Base-by-base conservation (phyloP, 495 filamentous ascomycete species). In the Mycothermus thermophilus region DNA sequence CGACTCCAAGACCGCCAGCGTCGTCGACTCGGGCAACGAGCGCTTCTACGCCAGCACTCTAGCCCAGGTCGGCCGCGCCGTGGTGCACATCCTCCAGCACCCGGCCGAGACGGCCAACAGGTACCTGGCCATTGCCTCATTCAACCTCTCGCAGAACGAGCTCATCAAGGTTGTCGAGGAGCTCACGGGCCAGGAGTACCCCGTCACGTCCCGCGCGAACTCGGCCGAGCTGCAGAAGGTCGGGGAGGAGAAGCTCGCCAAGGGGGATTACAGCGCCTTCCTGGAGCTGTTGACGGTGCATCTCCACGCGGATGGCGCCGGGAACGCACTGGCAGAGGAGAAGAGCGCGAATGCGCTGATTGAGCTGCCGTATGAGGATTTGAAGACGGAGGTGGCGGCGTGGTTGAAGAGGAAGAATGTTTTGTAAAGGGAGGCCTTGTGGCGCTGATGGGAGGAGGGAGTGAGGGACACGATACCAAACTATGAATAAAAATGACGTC, bases 21-120 rank as follows among this genome's bases (percentile, higher is more conserved):
- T 78, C 10, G 62, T 62, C 35, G 72, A 79, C 46, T 69, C 68
- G 1, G 75, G 75, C 5, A 55, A 69, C 33, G 53, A 57, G 14
- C 50, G 51, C 9, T 64, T 67, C 30, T 68, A 66, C 17, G 44
- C 55, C 4, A 70, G 69, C 1, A 67, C 58, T 14, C 51, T 72
- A 5, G 19, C 51, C 1, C 60, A 61, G 12, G 48, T 77, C 18
- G 71, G 65, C 11, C 52, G 53, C 26, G 63, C 64, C 3, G 47
- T 78, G 9, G 64, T 47, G 1, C 62, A 57, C 0, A 50, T 73
- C 19, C 43, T 80, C 5, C 41, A 55, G 12, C 59, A 72, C 34
- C 66, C 68, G 0, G 63, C 66, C 0, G 52, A 64, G 33, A 78
- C 74, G 1, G 60, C 57, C 16, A 78, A 79, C 46, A 57, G 59